These are phyloP conservation scores for Anaeromyces robustus DNA, from an alignment of 192 early-diverging fungal species.

Conservation along the genomic window DNA sequence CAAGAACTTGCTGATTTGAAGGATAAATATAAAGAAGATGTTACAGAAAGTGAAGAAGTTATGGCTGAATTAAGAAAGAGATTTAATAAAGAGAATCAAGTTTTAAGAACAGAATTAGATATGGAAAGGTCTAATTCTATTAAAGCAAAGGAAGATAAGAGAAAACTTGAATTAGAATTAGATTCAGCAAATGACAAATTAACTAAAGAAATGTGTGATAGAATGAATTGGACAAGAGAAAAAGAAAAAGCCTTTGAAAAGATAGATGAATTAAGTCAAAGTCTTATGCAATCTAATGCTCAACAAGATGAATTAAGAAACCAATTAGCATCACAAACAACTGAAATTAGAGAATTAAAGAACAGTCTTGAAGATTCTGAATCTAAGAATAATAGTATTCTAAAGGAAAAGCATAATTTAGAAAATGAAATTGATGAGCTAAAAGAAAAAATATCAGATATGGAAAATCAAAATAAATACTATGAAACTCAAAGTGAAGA, in stretches of 20 bases:
- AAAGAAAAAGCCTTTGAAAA: slow-evolving; percentile 55
- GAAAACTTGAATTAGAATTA: slow-evolving; percentile 45
- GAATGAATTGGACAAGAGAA: slow-evolving; percentile 57
- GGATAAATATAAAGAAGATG: slow-evolving; percentile 55
- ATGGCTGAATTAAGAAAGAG: slow-evolving; percentile 61
- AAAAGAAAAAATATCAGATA: slow-evolving; percentile 43
- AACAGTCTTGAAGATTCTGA: slow-evolving; percentile 50
- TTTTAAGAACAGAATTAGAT: slow-evolving; percentile 64
- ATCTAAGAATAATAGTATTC: slow-evolving; percentile 39
- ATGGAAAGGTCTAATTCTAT: slow-evolving; percentile 36
- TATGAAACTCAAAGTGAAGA: slow-evolving; percentile 43
- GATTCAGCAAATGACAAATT: slow-evolving; percentile 39
- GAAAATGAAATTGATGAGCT: slow-evolving; percentile 64
- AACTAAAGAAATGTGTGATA: slow-evolving; percentile 51
- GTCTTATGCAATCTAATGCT: slow-evolving; percentile 38
- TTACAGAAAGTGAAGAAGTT: slow-evolving; percentile 53
- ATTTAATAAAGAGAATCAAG: slow-evolving; percentile 73
- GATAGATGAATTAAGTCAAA: slow-evolving; percentile 49
- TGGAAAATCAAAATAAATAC: slow-evolving; percentile 43
- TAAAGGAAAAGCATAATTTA: slow-evolving; percentile 52
- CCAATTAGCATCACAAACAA: slow-evolving; percentile 28
- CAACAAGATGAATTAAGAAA: slow-evolving; percentile 45
- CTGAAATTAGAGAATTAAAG: slow-evolving; percentile 41
- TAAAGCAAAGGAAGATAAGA: slow-evolving; percentile 50
- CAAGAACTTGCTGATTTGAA: slow-evolving; percentile 55